Evolutionary conservation across 192 early-diverging fungal species (phyloP), one percentile per base, ranked within the genome.

Genomic region (Chytriomyces sp.): DNA sequence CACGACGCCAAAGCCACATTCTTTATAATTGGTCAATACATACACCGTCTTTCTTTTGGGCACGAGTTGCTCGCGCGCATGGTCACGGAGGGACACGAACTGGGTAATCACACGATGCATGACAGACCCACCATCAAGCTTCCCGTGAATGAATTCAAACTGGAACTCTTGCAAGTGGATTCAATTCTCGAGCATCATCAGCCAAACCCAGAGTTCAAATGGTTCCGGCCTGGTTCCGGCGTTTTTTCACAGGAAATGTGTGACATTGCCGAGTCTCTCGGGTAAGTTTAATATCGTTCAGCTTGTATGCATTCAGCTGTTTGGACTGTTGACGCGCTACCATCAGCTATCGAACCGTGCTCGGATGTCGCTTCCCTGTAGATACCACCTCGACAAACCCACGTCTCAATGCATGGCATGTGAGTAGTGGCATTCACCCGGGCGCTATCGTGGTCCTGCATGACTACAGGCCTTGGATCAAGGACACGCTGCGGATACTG

Each of bases 41-140:
- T 64, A 7, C 49, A 73, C 25, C 8, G 14, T 6, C 32, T 64
- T 5, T 19, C 33, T 12, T 37, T 55, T 36, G 72, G 72, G 25
- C 39, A 34, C 3, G 39, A 64, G 33, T 6, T 75, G 36, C 32
- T 75, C 5, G 5, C 30, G n/a, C 12, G 73, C 8, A 75, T 75
- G 73, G 55, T 75, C 12, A 25, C 52, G 6, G 73, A 75, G 38
- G 73, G 73, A n/a, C 73, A 75, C 56, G 73, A 75, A 59, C 73
- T 75, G 7, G 73, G 44, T 52, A 75, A 75, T 37, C 73, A 75
- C 65, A 75, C 73, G 5, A 52, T 36, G 73, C 44, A 71, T 34
- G 73, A 75, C 44, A n/a, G 73, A 39, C 73, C 73, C 5, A 75
- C 64, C 19, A 72, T 75, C 14, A 12, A 26, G 10, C 65, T 75